phyloP scores from a whole-genome alignment of 805 yeast genomes.

The Komagataella ulmi region DNA sequence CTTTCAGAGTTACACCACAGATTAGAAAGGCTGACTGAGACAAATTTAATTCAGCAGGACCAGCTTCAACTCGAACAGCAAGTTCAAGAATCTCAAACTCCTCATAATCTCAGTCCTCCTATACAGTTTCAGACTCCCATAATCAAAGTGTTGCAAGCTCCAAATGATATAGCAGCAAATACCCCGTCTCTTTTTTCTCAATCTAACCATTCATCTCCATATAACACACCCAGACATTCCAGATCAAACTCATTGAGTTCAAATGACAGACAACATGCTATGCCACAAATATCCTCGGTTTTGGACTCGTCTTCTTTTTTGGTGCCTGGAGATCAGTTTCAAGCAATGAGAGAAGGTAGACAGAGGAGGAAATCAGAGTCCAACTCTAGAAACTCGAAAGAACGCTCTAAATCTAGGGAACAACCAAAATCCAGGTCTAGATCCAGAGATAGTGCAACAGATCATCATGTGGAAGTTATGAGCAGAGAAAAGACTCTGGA shows the following conservation, averaged over 20 bases:
- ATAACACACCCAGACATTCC: conserved; percentile 21
- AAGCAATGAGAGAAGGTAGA: conserved; percentile 24
- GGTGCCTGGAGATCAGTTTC: conserved; percentile 16
- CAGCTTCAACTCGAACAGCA: conserved; percentile 1
- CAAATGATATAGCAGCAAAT: conserved; percentile 26
- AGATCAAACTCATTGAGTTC: conserved; percentile 14
- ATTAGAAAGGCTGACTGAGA: conserved; percentile 10
- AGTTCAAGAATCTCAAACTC: not conserved
- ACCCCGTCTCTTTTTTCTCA: conserved; percentile 47
- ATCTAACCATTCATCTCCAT: conserved; percentile 21
- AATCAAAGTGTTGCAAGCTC: conserved; percentile 17
- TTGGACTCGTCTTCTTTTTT: conserved; percentile 9
- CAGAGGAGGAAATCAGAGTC: conserved; percentile 17
- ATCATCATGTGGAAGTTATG: conserved; percentile 15
- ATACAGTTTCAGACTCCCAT: conserved; percentile 6
- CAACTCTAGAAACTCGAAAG: conserved; percentile 3
- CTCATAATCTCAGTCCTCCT: not conserved
- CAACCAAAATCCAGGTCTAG: conserved; percentile 20
- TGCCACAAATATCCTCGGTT: conserved; percentile 21
- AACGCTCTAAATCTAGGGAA: conserved; percentile 6
- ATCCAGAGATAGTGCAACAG: conserved; percentile 13
- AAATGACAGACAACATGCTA: conserved; percentile 1
- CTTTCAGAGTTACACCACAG: conserved; percentile 4
- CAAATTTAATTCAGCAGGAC: conserved; percentile 8
- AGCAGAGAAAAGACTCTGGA: conserved; percentile 47